Evolutionary conservation across 495 filamentous ascomycete genomes (phyloP).

Genomic region (Tuber melanosporum): DNA sequence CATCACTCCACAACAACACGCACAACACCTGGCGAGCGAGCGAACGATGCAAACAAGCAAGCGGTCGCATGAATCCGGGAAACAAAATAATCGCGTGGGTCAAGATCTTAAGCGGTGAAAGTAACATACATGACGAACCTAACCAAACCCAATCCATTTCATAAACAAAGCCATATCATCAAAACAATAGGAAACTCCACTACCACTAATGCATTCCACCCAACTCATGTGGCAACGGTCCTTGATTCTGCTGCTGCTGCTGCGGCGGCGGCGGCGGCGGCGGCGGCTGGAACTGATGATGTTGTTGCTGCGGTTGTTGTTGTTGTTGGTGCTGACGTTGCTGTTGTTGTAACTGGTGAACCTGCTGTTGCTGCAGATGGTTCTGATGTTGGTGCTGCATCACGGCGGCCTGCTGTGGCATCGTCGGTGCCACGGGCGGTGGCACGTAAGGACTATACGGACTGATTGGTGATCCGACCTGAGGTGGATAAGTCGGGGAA

Average conservation of each 20-base stretch:
- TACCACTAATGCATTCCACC: not conserved
- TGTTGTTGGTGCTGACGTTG: not conserved
- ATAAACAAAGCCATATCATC: not conserved
- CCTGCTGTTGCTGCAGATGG: too few species aligned
- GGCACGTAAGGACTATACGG: not conserved
- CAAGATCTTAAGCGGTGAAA: not conserved
- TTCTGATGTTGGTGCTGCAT: not conserved
- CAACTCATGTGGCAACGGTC: not conserved
- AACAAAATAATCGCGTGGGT: not conserved
- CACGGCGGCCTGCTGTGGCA: not conserved
- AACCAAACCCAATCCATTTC: constrained; percentile 1
- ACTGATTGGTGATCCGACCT: not conserved
- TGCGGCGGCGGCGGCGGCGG: not conserved
- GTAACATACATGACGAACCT: not conserved
- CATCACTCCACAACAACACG: not conserved
- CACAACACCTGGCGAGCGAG: not conserved
- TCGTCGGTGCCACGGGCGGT: not conserved
- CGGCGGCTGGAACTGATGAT: too few species aligned
- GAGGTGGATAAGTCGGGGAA: not conserved
- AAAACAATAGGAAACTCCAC: not conserved
- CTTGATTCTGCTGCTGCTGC: not conserved
- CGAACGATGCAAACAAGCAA: not conserved
- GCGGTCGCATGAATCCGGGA: not conserved
- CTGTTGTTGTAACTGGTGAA: too few species aligned
- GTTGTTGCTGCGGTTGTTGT: not conserved